Percentiles rank a stretch among this genome's conserved stretches.
Conservation (phyloP, 2,329 filamentous ascomycete species). For the Cladosporium sp. region DNA sequence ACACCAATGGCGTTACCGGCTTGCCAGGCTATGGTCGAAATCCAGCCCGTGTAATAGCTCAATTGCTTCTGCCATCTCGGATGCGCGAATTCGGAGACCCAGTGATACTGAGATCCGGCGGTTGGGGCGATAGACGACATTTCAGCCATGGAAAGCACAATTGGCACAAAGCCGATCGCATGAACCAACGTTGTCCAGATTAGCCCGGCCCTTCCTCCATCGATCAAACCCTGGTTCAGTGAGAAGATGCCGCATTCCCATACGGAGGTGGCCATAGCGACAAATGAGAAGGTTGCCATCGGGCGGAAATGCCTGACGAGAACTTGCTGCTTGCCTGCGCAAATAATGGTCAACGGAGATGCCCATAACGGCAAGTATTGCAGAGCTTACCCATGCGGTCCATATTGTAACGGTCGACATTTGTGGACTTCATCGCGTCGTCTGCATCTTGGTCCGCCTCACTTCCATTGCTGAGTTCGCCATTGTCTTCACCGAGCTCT, state of each 20-base stretch:
- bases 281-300: slow-evolving; percentile 18
- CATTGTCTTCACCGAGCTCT: neutral
- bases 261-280: slow-evolving; percentile 14
- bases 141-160: slow-evolving; percentile 35
- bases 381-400: slow-evolving; percentile 4
- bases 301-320: slow-evolving; percentile 18
- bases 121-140: slow-evolving; percentile 34
- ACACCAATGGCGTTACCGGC: slow-evolving; percentile 19
- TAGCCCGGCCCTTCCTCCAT: slow-evolving; percentile 26
- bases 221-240: slow-evolving; percentile 16
- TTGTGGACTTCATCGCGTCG: slow-evolving; percentile 1
- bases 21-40: slow-evolving; percentile 20
- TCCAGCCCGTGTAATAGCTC: slow-evolving; percentile 33
- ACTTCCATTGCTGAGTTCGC: neutral
- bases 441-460: neutral
- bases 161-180: slow-evolving; percentile 18
- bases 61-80: slow-evolving; percentile 36
- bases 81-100: slow-evolving; percentile 39
- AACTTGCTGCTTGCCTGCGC: slow-evolving; percentile 19
- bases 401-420: neutral
- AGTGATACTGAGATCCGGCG: slow-evolving; percentile 28
- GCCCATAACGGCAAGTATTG: neutral
- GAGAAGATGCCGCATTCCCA: slow-evolving; percentile 20
- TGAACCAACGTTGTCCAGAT: slow-evolving; percentile 24
- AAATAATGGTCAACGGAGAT: neutral